These are phyloP conservation scores for Ustilago tritici DNA, from an alignment of 1,284 basidiomycete species.

Conservation along the genomic window DNA sequence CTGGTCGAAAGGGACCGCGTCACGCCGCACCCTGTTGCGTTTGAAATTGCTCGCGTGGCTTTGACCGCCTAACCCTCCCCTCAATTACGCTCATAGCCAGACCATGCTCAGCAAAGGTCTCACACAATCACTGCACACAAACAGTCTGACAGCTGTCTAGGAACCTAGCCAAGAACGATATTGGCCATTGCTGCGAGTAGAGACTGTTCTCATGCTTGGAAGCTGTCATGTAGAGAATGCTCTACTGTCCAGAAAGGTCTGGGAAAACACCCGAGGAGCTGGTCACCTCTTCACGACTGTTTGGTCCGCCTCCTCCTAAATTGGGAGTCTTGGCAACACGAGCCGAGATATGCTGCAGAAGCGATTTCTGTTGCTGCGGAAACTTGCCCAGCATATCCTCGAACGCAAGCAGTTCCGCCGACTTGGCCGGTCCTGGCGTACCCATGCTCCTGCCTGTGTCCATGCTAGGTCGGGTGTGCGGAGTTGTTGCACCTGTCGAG, in stretches of 20 bases:
- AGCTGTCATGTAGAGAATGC: neutral
- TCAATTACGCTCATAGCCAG: neutral
- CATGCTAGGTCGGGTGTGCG: constrained; percentile 14
- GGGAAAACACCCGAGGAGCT: constrained; percentile 13
- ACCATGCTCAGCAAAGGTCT: neutral
- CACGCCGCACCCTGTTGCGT: neutral
- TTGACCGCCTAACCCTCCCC: neutral
- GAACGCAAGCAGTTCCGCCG: constrained; percentile 34
- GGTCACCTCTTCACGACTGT: constrained; percentile 10
- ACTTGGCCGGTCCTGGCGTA: constrained; percentile 17
- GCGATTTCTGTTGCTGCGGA: constrained; percentile 36
- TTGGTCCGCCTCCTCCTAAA: constrained; percentile 4
- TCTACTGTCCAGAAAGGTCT: neutral
- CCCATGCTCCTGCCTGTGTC: constrained; percentile 8
- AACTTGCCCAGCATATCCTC: constrained; percentile 48
- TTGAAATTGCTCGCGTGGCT: constrained; percentile 4
- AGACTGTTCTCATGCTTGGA: neutral
- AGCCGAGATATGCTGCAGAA: constrained; percentile 43
- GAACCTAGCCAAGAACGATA: neutral
- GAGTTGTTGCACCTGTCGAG: constrained; percentile 17
- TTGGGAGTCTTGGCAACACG: constrained; percentile 28
- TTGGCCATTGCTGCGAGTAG: neutral
- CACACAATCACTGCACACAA: neutral
- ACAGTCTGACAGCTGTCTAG: neutral
- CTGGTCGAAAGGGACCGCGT: constrained; percentile 1